Evolutionary conservation across 2,329 filamentous ascomycete species (phyloP).

Genomic region (Nigrospora sphaerica): DNA sequence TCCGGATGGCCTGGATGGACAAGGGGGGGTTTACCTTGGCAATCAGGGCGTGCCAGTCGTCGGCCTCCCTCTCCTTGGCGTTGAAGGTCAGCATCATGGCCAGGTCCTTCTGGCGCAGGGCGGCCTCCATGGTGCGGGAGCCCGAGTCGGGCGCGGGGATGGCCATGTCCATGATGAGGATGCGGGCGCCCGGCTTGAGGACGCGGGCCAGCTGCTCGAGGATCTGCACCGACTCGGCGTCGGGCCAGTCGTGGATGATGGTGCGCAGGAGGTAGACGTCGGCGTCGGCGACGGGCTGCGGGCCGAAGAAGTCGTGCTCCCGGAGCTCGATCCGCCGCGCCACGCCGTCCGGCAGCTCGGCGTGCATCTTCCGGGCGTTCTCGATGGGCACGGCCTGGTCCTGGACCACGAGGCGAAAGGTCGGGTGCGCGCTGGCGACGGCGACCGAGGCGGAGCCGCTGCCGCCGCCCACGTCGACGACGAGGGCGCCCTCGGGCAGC

Average conservation of each 20-base stretch:
- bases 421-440: conserved; percentile 4
- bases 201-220: conserved; percentile 7
- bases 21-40: not conserved
- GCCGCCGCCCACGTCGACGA: conserved; percentile 17
- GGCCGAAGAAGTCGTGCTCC: conserved; percentile 7
- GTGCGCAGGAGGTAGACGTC: conserved; percentile 38
- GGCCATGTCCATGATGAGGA: conserved; percentile 1
- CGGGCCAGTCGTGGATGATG: conserved; percentile 44
- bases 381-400: not conserved
- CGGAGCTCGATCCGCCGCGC: not conserved
- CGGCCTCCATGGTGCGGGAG: not conserved
- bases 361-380: not conserved
- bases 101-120: not conserved
- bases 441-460: conserved; percentile 18
- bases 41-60: not conserved
- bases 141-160: not conserved
- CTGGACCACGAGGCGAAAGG: conserved; percentile 11
- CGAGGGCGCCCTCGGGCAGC: conserved; percentile 17
- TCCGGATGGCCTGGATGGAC: not conserved
- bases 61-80: not conserved
- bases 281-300: conserved; percentile 18
- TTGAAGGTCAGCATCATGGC: not conserved
- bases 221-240: conserved; percentile 27
- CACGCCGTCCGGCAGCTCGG: not conserved
- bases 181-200: not conserved